A percentile compares a stretch with the other conserved stretches of the same genome.
phyloP scores from a whole-genome alignment of 208 protist genomes.

The Phytomonas sp. region DNA sequence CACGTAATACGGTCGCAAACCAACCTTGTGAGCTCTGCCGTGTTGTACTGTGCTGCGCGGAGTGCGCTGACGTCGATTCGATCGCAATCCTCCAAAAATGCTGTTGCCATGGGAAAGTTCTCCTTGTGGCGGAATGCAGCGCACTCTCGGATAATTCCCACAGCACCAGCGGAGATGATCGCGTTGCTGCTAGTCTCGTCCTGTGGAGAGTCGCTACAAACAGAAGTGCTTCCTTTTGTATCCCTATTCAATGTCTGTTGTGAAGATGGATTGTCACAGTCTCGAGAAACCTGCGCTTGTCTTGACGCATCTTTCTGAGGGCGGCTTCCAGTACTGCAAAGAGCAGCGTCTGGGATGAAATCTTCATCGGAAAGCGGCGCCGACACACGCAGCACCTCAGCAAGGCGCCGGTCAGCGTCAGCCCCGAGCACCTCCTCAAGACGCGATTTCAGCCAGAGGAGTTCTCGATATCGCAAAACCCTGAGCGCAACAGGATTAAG shows the following conservation, averaged over 20 bases:
- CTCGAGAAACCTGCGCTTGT: neutral
- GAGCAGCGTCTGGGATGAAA: constrained; percentile 52
- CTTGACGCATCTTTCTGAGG: neutral
- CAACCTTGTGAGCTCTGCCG: neutral
- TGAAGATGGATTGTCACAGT: neutral
- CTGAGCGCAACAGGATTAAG: constrained; percentile 20
- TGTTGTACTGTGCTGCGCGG: neutral
- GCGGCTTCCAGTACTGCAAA: constrained; percentile 21
- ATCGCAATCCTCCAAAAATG: neutral
- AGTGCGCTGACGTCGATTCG: neutral
- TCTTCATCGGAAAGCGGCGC: constrained; percentile 20
- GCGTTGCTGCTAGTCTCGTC: neutral
- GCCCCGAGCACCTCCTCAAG: constrained; percentile 29
- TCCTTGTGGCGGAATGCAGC: neutral
- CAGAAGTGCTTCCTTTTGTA: neutral
- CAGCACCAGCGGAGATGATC: neutral
- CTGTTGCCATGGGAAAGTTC: neutral
- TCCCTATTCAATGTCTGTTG: neutral
- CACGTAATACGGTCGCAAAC: neutral
- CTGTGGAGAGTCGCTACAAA: neutral
- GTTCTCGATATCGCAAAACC: constrained; percentile 37
- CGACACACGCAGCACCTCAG: constrained; percentile 25
- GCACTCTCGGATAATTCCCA: neutral
- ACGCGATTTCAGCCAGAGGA: constrained; percentile 50
- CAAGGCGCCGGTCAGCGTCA: constrained; percentile 24